Conservation (phyloP, 495 filamentous ascomycete species). For the Thozetella sp. region DNA sequence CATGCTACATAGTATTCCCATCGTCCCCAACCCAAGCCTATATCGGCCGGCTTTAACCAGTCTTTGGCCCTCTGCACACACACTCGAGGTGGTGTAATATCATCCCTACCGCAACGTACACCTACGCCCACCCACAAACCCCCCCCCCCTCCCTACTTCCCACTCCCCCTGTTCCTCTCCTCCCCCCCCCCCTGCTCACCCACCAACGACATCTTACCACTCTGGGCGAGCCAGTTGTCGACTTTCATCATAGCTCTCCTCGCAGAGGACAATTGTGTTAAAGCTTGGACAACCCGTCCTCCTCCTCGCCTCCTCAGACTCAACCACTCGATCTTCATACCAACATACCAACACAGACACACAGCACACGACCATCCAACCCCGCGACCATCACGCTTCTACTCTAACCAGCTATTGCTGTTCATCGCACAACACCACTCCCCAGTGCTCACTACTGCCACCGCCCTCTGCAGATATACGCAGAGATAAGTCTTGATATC, state of each 20-base stretch:
- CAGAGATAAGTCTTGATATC: no score
- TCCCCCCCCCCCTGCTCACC: slow-evolving; percentile 1
- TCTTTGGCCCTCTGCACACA: background rate
- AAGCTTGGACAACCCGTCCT: slow-evolving; percentile 12
- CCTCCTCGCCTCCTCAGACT: slow-evolving; percentile 5
- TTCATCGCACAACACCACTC: no score
- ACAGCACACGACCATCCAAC: background rate
- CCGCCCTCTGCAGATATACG: no score
- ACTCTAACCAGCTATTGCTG: background rate
- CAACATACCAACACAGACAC: background rate
- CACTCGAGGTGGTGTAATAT: background rate
- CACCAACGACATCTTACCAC: slow-evolving; percentile 3
- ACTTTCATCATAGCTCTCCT: slow-evolving; percentile 12
- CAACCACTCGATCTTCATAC: background rate
- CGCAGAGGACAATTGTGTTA: slow-evolving; percentile 11
- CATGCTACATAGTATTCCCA: background rate
- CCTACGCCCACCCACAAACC: background rate
- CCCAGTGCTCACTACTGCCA: no score
- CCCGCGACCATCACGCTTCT: background rate
- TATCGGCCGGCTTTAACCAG: background rate
- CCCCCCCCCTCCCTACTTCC: background rate
- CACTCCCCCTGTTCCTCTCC: background rate
- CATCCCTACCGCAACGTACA: background rate
- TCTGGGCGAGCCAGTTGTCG: slow-evolving; percentile 13
- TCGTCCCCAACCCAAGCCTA: background rate